phyloP scores from a whole-genome alignment of 2,329 filamentous ascomycete species.

The Fusarium sp. region DNA sequence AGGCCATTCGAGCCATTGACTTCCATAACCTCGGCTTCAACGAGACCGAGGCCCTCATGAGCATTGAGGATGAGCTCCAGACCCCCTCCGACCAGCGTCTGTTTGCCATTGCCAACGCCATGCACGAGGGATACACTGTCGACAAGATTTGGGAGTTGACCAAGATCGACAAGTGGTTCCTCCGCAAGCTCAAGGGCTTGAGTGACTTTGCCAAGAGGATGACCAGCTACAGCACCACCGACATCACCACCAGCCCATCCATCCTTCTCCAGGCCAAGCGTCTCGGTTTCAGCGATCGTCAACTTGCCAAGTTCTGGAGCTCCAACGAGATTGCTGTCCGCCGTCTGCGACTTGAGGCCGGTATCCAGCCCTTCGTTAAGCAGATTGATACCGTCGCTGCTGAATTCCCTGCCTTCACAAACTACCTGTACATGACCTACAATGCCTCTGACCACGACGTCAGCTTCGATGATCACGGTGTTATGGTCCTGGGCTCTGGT shows the following conservation, averaged over 20 bases:
- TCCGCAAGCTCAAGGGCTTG: slow-evolving; percentile 89
- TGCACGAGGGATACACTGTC: slow-evolving; percentile 92
- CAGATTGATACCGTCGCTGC: slow-evolving; percentile 99
- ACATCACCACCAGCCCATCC: slow-evolving; percentile 72
- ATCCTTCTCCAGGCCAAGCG: slow-evolving; percentile 88
- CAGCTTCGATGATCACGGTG: slow-evolving; percentile 85
- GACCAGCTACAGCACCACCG: slow-evolving; percentile 72
- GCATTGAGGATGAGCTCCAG: slow-evolving; percentile 94
- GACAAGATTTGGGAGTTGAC: slow-evolving; percentile 99
- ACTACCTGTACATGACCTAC: slow-evolving; percentile 97
- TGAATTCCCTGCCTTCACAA: slow-evolving; percentile 93
- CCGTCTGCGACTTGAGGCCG: slow-evolving; percentile 83
- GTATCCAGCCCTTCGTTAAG: slow-evolving; percentile 91
- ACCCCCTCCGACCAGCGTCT: slow-evolving; percentile 97
- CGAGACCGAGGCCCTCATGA: slow-evolving; percentile 92
- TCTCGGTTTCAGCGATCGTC: slow-evolving; percentile 92
- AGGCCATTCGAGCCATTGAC: slow-evolving; percentile 95
- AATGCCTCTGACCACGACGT: slow-evolving; percentile 91
- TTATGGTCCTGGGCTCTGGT: slow-evolving; percentile 96
- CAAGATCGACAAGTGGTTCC: slow-evolving; percentile 99
- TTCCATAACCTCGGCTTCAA: slow-evolving; percentile 96
- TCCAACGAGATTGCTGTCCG: slow-evolving; percentile 94
- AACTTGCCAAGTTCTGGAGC: slow-evolving; percentile 93
- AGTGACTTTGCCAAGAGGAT: slow-evolving; percentile 89
- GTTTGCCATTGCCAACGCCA: slow-evolving; percentile 97